Evolutionary conservation across 805 yeast species (phyloP).

Genomic region (Nematodospora valgi): DNA sequence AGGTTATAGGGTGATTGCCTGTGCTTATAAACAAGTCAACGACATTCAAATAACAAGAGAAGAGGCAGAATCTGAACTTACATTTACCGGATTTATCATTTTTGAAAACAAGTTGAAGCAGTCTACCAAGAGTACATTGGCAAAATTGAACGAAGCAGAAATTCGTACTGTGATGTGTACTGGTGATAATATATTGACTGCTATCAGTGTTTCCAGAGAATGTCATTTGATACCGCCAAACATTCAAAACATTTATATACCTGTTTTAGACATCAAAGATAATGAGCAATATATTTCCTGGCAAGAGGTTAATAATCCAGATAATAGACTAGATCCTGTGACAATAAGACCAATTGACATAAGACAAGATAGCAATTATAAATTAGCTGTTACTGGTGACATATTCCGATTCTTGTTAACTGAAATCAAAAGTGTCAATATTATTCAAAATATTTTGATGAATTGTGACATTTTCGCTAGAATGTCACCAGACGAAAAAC

Average conservation of each 20-base stretch:
- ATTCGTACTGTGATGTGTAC: slow-evolving; percentile 94
- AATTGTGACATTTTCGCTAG: slow-evolving; percentile 83
- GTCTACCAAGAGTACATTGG: slow-evolving; percentile 59
- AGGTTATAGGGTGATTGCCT: slow-evolving; percentile 94
- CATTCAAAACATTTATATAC: slow-evolving; percentile 44
- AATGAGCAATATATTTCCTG: slow-evolving; percentile 47
- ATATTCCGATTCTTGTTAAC: slow-evolving; percentile 76
- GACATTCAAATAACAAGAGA: slow-evolving; percentile 46
- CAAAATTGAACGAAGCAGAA: slow-evolving; percentile 59
- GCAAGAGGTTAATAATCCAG: slow-evolving; percentile 66
- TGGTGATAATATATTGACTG: slow-evolving; percentile 94
- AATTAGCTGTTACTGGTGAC: slow-evolving; percentile 90
- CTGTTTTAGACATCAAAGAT: slow-evolving; percentile 46
- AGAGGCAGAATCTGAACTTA: slow-evolving; percentile 60
- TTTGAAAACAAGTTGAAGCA: slow-evolving; percentile 88
- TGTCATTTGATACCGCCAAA: slow-evolving; percentile 59
- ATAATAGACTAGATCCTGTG: slow-evolving; percentile 54
- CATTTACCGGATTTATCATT: slow-evolving; percentile 82
- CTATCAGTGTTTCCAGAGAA: slow-evolving; percentile 87
- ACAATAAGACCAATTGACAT: slow-evolving; percentile 52
- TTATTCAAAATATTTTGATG: slow-evolving; percentile 58
- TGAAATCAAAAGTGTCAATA: slow-evolving; percentile 37
- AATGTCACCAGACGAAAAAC: slow-evolving; percentile 99
- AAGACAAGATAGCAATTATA: slow-evolving; percentile 38
- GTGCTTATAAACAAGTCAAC: slow-evolving; percentile 63